Evolutionary conservation across 2,329 filamentous ascomycete genomes (phyloP).

Genomic region (Fusarium beomiforme): DNA sequence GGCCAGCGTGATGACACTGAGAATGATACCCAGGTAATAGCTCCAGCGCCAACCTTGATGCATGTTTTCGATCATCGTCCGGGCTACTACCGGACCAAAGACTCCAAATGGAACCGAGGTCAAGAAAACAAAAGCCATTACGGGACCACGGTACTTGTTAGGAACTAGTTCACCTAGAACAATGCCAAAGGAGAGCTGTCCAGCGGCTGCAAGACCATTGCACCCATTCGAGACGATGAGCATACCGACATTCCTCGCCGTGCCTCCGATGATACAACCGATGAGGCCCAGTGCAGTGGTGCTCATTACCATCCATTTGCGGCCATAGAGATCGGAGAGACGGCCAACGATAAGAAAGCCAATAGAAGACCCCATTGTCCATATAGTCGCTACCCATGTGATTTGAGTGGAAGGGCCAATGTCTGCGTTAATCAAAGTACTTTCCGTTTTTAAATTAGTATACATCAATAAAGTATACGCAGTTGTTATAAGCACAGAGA

Average conservation of each 20-base stretch:
- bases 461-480: background rate
- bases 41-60: constrained; percentile 58
- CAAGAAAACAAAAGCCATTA: constrained; percentile 52
- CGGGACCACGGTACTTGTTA: constrained; percentile 52
- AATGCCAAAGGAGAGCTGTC: constrained; percentile 54
- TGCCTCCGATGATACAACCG: constrained; percentile 51
- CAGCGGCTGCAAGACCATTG: constrained; percentile 53
- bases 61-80: constrained; percentile 55
- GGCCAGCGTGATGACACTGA: constrained; percentile 51
- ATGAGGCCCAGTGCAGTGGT: constrained; percentile 48
- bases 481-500: background rate
- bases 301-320: constrained; percentile 53
- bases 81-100: constrained; percentile 59
- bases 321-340: constrained; percentile 55
- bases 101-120: constrained; percentile 53
- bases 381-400: constrained; percentile 49
- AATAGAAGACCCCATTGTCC: constrained; percentile 52
- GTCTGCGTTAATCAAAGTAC: constrained; percentile 46
- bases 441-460: constrained; percentile 3
- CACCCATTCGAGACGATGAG: constrained; percentile 52
- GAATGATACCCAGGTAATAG: constrained; percentile 60
- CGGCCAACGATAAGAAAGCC: constrained; percentile 55
- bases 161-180: constrained; percentile 56
- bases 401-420: constrained; percentile 47
- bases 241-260: constrained; percentile 47